Conservation (phyloP, 2,329 filamentous ascomycete genomes). For the Colletotrichum aenigma region DNA sequence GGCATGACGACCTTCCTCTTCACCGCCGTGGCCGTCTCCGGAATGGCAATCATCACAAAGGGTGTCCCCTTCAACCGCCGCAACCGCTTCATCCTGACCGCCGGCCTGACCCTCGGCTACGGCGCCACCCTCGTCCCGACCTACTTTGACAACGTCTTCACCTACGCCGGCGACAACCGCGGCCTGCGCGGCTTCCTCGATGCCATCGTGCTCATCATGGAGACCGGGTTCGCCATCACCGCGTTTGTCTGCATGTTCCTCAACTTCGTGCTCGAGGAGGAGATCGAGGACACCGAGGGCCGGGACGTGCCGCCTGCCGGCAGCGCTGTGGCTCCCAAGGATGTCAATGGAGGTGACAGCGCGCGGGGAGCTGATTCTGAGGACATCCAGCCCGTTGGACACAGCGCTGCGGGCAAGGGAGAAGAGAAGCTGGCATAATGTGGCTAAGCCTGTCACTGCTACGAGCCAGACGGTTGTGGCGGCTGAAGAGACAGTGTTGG, state of each 20-base stretch:
- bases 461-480: too few relatives aligned
- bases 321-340: neutral
- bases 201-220: constrained; percentile 74
- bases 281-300: constrained; percentile 66
- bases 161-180: constrained; percentile 70
- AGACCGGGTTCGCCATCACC: constrained; percentile 77
- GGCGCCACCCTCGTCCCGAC: constrained; percentile 69
- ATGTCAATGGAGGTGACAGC: constrained; percentile 12
- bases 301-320: neutral
- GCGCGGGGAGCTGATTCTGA: constrained; percentile 18
- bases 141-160: constrained; percentile 76
- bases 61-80: constrained; percentile 76
- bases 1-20: constrained; percentile 83
- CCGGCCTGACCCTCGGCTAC: constrained; percentile 74
- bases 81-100: constrained; percentile 82
- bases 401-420: neutral
- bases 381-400: constrained; percentile 13
- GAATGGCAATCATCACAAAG: constrained; percentile 75
- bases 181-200: constrained; percentile 76
- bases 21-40: constrained; percentile 75
- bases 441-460: neutral
- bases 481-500: neutral
- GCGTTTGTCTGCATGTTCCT: constrained; percentile 75
- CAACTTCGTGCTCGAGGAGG: constrained; percentile 75
- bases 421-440: constrained; percentile 14